Evolutionary conservation across 2,329 filamentous ascomycete genomes (phyloP), one percentile per base, ranked within the genome.

Genomic region (Myriosclerotinia duriaeana): DNA sequence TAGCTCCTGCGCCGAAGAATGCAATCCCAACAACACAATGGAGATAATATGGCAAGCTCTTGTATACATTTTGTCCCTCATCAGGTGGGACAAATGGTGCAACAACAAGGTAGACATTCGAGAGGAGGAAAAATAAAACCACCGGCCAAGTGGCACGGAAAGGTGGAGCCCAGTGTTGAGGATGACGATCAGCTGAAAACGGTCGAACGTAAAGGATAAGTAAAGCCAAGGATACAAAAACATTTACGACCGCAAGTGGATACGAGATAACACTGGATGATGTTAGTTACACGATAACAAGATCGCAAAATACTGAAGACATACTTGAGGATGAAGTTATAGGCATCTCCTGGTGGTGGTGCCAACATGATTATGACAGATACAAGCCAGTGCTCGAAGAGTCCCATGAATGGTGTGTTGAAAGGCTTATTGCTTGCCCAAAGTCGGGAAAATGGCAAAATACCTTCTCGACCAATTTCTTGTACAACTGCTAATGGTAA

Each of bases 291-390:
- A 15, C 5, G n/a, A 62, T 14, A 7, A 42, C 53, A 36, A 26
- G 20, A 38, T 60, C 20, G 38, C 34, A 46, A 56, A 17, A 7
- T 48, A 67, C 67, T 62, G 48, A 65, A 46, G 9, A 74, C 80
- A 73, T 78, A 84, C 81, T 87, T 85, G 68, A 85, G 77, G 56
- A 85, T 80, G 72, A 88, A 88, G 77, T 87, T 87, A 77, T 88
- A 89, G 0, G 86, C 86, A 75, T 89, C 86, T 46, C 87, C 88
- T 2, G 87, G 85, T 2, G 88, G 88, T 46, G 88, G 87, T 0
- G 86, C 87, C 2, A 90, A 78, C 76, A 90, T 88, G 72, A 88
- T 87, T 66, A 89, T 83, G 56, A 87, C 82, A 0, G 83, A 88
- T 15, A 88, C 84, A 42, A 84, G 74, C 83, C 85, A 89, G 78